Base-by-base conservation (phyloP, 2,329 filamentous ascomycete genomes). In the Leptographium radiaticola region DNA sequence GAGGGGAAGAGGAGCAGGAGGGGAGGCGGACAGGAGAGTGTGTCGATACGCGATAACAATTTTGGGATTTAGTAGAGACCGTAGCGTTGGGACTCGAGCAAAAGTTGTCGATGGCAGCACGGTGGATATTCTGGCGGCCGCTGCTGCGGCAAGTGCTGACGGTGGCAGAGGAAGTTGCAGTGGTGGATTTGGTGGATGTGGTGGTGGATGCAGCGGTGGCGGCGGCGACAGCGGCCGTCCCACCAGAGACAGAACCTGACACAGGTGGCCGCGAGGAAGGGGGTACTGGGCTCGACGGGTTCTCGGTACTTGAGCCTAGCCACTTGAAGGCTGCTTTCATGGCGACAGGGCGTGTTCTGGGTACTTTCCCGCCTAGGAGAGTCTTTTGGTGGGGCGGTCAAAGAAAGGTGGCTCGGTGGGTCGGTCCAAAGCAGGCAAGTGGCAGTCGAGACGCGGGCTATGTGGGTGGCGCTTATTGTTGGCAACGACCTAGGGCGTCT, bases 1-100 rank as follows among this genome's bases (percentile, higher is more conserved):
- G 47, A 57, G 54, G 55, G 12, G 57, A 33, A 18, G 53, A 34
- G 47, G 60, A 55, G 53, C 8, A 57, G 59, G 58, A 40, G 48
- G 36, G 36, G 36, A 36, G 18, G 33, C 31, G n/a, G 33, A 16
- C 8, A 20, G 30, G 46, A 38, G 46, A 49, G 46, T 20, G n/a
- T 63, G 55, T 64, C 64, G 64, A 68, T 61, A 59, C 67, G 68
- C 59, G 67, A 68, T 63, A 66, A 66, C 59, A 66, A 69, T 62
- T 68, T 66, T 65, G 68, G 45, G 40, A 49, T 51, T 55, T 51
- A n/a, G 42, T 36, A 65, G 59, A 58, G 52, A 59, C 58, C 36
- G 54, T 48, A 51, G 52, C 49, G 55, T 51, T 55, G 57, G 57
- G 51, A 52, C 51, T 49, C 36, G 25, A 33, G 46, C 36, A 40